phyloP scores from a whole-genome alignment of 2,329 filamentous ascomycete species.

The Nemania bipapillata region DNA sequence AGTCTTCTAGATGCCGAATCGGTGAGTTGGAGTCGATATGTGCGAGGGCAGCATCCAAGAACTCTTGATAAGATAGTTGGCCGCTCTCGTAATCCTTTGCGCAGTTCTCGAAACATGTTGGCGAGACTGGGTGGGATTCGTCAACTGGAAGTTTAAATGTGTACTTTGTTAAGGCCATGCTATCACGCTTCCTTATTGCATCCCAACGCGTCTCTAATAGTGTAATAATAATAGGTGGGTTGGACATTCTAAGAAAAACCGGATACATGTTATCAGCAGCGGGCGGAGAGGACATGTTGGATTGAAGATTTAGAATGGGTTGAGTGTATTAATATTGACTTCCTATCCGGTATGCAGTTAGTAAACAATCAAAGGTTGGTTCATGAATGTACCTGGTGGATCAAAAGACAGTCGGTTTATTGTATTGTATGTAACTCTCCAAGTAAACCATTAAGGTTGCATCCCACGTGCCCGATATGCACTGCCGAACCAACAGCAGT shows the following conservation, averaged over 20 bases:
- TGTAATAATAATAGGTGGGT: conserved; percentile 12
- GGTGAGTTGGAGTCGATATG: conserved; percentile 13
- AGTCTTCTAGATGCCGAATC: conserved; percentile 27
- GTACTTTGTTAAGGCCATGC: too few relatives aligned
- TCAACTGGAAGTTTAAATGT: conserved; percentile 27
- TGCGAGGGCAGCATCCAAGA: conserved; percentile 27
- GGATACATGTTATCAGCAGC: too few relatives aligned
- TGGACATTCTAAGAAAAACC: too few relatives aligned
- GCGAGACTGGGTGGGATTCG: conserved; percentile 13
- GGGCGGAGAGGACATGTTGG: too few relatives aligned
- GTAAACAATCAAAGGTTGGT: neutral
- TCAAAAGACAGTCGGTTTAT: too few relatives aligned
- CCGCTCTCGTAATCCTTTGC: conserved; percentile 18
- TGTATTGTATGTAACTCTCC: too few relatives aligned
- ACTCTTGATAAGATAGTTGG: conserved; percentile 23
- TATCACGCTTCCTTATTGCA: too few relatives aligned
- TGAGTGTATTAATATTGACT: conserved; percentile 2
- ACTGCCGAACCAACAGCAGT: conserved; percentile 15
- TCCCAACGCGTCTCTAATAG: too few relatives aligned
- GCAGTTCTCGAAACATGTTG: conserved; percentile 26
- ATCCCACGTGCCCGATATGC: too few relatives aligned
- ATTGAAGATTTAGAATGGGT: too few relatives aligned
- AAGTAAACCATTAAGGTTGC: too few relatives aligned
- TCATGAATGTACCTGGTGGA: neutral
- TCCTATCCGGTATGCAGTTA: conserved; percentile 11